Base-by-base conservation (phyloP, 2,329 filamentous ascomycete species). In the Ophiostoma australiae region DNA sequence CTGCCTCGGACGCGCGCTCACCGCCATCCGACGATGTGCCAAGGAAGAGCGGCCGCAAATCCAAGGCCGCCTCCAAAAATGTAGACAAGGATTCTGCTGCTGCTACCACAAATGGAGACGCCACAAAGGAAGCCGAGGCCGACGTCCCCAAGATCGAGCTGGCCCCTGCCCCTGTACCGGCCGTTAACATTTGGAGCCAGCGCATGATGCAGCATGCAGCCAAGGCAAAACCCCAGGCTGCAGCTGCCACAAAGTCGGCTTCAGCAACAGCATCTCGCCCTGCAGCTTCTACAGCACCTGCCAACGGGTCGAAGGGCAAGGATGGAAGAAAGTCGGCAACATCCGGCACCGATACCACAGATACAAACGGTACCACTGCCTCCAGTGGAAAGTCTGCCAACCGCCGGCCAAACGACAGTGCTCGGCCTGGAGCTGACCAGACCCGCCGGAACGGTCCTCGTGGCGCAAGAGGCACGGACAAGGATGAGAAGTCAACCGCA, bases 181-280 rank as follows among this genome's bases (percentile, higher is more conserved):
- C 88, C 1, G 91, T 97, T 72, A 99, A 99, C 79, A 83, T 94
- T 73, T 99, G 95, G 94, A 86, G 89, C 73, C 88, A 94, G 80
- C 87, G 94, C 71, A 90, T 86, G 76, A 90, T 93, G 76, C 89
- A 88, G 67, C 81, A 84, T 65, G 82, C 85, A 73, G 82, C 86
- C 55, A 89, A 88, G 78, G 78, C 79, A 33, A 85, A 84, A 76
- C 72, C 63, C 8, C 63, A 66, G 37, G 4, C 20, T 39, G 63
- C 63, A 27, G 35, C 33, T 39, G 10, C 31, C 27, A 10, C 63
- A 66, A 66, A 66, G 35, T 23, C 63, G 8, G 33, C 63, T 13
- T 23, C 33, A 65, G n/a, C 52, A 48, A 41, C 35, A 74, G n/a
- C 35, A 66, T 39, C 63, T 3, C 63, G 63, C 20, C 20, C 72